phyloP scores from a whole-genome alignment of 2,329 filamentous ascomycete genomes.

The Curvularia verruculosa region DNA sequence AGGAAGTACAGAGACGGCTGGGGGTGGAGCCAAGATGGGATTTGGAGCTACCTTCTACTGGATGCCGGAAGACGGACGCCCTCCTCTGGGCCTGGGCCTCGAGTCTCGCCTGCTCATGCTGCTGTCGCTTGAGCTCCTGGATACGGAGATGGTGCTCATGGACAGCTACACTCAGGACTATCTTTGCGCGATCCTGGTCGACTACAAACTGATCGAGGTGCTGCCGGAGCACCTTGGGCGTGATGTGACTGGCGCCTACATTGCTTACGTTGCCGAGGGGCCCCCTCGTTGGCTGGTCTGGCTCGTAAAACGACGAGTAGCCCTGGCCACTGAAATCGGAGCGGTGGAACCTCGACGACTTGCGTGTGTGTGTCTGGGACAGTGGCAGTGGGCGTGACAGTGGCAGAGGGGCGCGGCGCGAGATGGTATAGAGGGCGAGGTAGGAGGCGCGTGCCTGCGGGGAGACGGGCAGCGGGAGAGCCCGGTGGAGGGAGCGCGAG shows the following conservation, averaged over 20 bases:
- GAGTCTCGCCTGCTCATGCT: slow-evolving; percentile 78
- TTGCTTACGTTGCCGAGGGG: slow-evolving; percentile 66
- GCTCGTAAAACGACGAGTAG: slow-evolving; percentile 68
- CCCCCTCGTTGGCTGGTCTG: slow-evolving; percentile 65
- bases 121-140: slow-evolving; percentile 73
- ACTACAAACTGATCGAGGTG: slow-evolving; percentile 96
- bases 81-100: slow-evolving; percentile 73
- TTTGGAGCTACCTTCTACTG: slow-evolving; percentile 70
- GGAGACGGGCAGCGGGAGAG: slow-evolving; percentile 40
- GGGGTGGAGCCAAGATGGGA: slow-evolving; percentile 18
- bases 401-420: slow-evolving; percentile 20
- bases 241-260: slow-evolving; percentile 64
- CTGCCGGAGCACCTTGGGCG: slow-evolving; percentile 75
- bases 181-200: slow-evolving; percentile 92
- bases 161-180: slow-evolving; percentile 88
- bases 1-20: neutral
- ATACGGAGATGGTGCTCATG: slow-evolving; percentile 97
- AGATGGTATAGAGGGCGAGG: slow-evolving; percentile 42
- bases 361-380: slow-evolving; percentile 31
- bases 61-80: slow-evolving; percentile 72
- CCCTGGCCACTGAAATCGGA: slow-evolving; percentile 67
- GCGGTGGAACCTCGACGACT: slow-evolving; percentile 59
- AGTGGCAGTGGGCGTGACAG: slow-evolving; percentile 12
- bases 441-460: slow-evolving; percentile 52
- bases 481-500: slow-evolving; percentile 28